phyloP scores from a whole-genome alignment of 495 filamentous ascomycete species.

The Tuber borchii region DNA sequence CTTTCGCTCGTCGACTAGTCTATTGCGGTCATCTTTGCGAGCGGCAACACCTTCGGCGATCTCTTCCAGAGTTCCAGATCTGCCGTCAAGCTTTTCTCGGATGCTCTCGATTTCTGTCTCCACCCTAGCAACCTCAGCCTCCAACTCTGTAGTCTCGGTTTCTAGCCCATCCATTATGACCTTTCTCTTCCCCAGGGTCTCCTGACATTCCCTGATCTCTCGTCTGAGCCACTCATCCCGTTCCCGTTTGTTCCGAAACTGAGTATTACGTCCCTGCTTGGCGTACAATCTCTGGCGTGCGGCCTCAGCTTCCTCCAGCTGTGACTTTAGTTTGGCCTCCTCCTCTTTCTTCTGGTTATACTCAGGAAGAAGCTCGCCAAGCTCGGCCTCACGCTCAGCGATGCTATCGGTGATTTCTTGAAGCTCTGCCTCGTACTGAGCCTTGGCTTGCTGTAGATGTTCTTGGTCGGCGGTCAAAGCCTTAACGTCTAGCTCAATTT shows the following conservation, averaged over 20 bases:
- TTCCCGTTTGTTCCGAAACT: conserved; percentile 80
- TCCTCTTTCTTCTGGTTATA: conserved; percentile 67
- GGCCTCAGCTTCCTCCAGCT: conserved; percentile 69
- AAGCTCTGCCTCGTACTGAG: conserved; percentile 71
- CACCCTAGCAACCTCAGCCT: conserved; percentile 61
- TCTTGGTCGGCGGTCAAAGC: conserved; percentile 61
- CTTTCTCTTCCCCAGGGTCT: conserved; percentile 67
- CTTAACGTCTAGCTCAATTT: conserved; percentile 78
- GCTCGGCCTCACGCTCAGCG: conserved; percentile 64
- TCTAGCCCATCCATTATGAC: conserved; percentile 72
- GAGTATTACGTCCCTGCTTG: conserved; percentile 86
- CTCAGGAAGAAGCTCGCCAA: conserved; percentile 63
- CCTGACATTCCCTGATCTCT: conserved; percentile 74
- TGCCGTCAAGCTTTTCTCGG: conserved; percentile 67
- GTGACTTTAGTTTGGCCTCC: conserved; percentile 60
- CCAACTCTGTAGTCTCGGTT: conserved; percentile 73
- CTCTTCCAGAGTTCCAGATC: conserved; percentile 62
- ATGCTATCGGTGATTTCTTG: conserved; percentile 69
- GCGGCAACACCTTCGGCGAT: conserved; percentile 65
- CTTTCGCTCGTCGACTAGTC: conserved; percentile 80
- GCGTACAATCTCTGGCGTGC: conserved; percentile 74
- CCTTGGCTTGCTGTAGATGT: conserved; percentile 59
- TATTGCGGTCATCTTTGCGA: conserved; percentile 74
- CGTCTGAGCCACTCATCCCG: conserved; percentile 75
- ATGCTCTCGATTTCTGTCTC: conserved; percentile 66